These are phyloP conservation scores for Fusarium concolor DNA, from an alignment of 2,329 filamentous ascomycete species.

Conservation along the genomic window DNA sequence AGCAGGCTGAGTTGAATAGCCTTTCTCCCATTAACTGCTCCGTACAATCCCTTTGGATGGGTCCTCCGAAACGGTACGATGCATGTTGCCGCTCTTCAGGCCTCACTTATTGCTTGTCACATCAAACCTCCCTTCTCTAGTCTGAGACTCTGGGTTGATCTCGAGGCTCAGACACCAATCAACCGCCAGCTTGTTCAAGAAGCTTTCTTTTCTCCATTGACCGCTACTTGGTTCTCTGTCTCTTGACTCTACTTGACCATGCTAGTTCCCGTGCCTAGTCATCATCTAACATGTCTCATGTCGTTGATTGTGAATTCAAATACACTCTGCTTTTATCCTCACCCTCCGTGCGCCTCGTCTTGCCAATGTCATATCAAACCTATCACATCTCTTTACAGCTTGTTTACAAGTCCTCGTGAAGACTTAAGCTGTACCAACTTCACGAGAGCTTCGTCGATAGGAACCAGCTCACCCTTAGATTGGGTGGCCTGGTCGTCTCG, in stretches of 20 bases:
- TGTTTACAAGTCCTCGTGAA: slow-evolving; percentile 56
- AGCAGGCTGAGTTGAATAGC: slow-evolving; percentile 3
- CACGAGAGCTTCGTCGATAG: slow-evolving; percentile 66
- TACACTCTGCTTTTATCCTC: slow-evolving; percentile 37
- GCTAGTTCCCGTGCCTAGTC: slow-evolving; percentile 17
- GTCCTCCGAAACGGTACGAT: neutral
- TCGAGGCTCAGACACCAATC: slow-evolving; percentile 5
- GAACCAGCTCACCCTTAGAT: slow-evolving; percentile 69
- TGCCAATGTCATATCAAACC: slow-evolving; percentile 13
- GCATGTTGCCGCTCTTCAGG: slow-evolving; percentile 2
- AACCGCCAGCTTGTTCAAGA: slow-evolving; percentile 1
- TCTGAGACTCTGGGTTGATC: slow-evolving; percentile 9
- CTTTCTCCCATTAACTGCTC: neutral
- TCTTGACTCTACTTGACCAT: slow-evolving; percentile 20
- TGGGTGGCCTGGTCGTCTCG: slow-evolving; percentile 72
- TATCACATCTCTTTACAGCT: slow-evolving; percentile 44
- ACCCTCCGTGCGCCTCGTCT: slow-evolving; percentile 21
- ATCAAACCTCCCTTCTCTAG: slow-evolving; percentile 11
- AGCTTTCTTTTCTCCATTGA: slow-evolving; percentile 34
- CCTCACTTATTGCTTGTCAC: slow-evolving; percentile 9
- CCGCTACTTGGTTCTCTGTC: slow-evolving; percentile 22
- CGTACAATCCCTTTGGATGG: neutral
- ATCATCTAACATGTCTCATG: slow-evolving; percentile 38
- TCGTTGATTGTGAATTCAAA: slow-evolving; percentile 31
- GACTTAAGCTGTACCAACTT: slow-evolving; percentile 65